These are phyloP conservation scores for Stenocarpella maydis DNA, from an alignment of 2,329 filamentous ascomycete species.

Conservation along the genomic window DNA sequence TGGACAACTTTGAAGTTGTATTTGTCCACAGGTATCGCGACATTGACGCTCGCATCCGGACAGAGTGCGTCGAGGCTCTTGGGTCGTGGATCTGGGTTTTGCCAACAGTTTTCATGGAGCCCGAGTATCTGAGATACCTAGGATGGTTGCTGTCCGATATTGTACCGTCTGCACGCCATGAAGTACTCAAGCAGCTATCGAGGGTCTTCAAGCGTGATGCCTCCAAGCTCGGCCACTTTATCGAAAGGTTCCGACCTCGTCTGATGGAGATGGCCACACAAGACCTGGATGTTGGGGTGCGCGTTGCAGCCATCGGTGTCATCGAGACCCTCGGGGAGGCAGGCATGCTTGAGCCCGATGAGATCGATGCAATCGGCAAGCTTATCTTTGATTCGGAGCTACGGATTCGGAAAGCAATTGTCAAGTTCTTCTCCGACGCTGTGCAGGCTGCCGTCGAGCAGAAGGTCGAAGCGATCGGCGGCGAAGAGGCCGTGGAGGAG, in stretches of 20 bases:
- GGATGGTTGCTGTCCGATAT: constrained; percentile 95
- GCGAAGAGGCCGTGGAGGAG: constrained; percentile 79
- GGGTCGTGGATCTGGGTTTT: constrained; percentile 88
- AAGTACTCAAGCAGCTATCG: constrained; percentile 84
- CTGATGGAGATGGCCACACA: constrained; percentile 92
- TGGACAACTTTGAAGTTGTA: constrained; percentile 89
- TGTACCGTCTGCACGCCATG: constrained; percentile 76
- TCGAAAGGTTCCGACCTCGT: constrained; percentile 86
- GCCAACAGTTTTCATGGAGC: constrained; percentile 89
- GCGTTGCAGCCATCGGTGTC: constrained; percentile 81
- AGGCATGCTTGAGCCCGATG: constrained; percentile 87
- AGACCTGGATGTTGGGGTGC: constrained; percentile 82
- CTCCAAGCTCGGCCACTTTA: constrained; percentile 88
- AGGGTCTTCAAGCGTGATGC: constrained; percentile 82
- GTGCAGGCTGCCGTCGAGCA: constrained; percentile 82
- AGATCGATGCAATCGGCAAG: constrained; percentile 87
- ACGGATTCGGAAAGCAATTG: constrained; percentile 86
- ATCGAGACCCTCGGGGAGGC: constrained; percentile 83
- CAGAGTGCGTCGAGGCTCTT: constrained; percentile 86
- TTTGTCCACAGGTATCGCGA: constrained; percentile 97
- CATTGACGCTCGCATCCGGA: constrained; percentile 86
- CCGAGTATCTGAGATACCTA: constrained; percentile 88
- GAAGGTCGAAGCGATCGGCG: constrained; percentile 85
- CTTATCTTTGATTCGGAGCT: constrained; percentile 89
- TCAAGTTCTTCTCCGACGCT: constrained; percentile 88